Conservation (phyloP, 768 basidiomycete genomes). For the Serpula lacrymans region DNA sequence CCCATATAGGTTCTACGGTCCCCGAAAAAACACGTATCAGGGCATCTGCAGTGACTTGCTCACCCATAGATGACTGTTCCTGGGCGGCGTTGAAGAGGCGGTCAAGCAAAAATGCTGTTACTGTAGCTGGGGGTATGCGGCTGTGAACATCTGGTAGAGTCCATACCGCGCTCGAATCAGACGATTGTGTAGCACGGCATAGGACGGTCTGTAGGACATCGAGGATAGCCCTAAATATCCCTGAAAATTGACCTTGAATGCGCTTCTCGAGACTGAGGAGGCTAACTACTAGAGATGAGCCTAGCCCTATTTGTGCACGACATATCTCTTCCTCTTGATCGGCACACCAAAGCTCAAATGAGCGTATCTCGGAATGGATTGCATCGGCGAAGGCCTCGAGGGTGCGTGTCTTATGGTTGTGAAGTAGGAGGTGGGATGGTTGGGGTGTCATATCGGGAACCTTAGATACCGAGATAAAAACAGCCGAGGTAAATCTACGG, state of each 20-base stretch:
- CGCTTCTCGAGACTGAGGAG: constrained; percentile 63
- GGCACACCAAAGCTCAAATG: constrained; percentile 71
- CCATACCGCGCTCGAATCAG: constrained; percentile 33
- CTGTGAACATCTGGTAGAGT: constrained; percentile 37
- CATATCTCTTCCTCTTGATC: constrained; percentile 63
- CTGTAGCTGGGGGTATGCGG: constrained; percentile 44
- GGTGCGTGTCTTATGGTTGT: constrained; percentile 44
- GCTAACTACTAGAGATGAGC: constrained; percentile 47
- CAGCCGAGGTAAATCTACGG: constrained; percentile 52
- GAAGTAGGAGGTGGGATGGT: constrained; percentile 18
- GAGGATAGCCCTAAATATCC: constrained; percentile 55
- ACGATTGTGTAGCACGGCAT: constrained; percentile 26
- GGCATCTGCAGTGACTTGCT: constrained; percentile 47
- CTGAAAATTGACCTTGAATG: constrained; percentile 52
- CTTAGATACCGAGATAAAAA: constrained; percentile 35
- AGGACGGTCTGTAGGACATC: constrained; percentile 40
- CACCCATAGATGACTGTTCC: constrained; percentile 56
- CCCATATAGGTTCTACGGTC: constrained; percentile 71
- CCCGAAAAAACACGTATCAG: constrained; percentile 61
- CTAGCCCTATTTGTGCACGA: constrained; percentile 49
- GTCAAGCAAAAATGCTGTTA: constrained; percentile 61
- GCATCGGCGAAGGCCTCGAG: constrained; percentile 85
- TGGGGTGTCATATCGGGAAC: constrained; percentile 18
- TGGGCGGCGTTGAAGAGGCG: constrained; percentile 55
- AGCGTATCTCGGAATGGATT: constrained; percentile 53